Conservation (phyloP, 495 filamentous ascomycete species). For the Friedmanniomyces simplex region DNA sequence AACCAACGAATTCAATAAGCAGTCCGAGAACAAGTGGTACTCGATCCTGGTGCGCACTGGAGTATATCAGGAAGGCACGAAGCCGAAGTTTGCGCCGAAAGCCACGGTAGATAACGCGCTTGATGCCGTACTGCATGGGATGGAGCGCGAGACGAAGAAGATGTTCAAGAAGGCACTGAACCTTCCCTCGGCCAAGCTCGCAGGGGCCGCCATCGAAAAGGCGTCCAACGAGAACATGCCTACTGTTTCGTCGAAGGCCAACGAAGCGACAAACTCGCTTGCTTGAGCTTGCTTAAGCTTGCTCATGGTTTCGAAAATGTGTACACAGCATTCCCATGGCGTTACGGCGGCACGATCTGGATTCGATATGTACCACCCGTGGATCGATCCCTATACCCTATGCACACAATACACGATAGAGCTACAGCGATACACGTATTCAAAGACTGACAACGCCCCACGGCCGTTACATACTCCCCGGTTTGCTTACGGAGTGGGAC, state of each 20-base stretch:
- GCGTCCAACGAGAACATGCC: background rate
- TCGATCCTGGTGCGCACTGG: constrained; percentile 81
- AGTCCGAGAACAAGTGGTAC: constrained; percentile 65
- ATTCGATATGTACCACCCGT: too few relatives aligned
- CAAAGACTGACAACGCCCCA: too few relatives aligned
- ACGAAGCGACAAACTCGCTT: background rate
- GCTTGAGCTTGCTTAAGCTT: too few relatives aligned
- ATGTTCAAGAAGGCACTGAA: constrained; percentile 28
- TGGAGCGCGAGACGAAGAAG: constrained; percentile 61
- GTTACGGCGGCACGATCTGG: too few relatives aligned
- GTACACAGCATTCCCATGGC: too few relatives aligned
- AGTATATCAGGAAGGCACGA: constrained; percentile 69
- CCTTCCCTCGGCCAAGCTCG: background rate
- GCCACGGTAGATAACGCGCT: constrained; percentile 62
- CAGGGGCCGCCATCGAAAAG: constrained; percentile 11
- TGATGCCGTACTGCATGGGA: constrained; percentile 70
- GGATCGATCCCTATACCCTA: too few relatives aligned
- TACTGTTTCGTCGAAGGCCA: background rate
- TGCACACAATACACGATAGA: background rate
- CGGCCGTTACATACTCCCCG: too few relatives aligned
- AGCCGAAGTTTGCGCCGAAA: constrained; percentile 59
- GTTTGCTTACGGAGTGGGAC: too few relatives aligned
- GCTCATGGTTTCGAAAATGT: too few relatives aligned
- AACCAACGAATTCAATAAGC: constrained; percentile 63
- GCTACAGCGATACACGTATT: background rate